Evolutionary conservation across 495 filamentous ascomycete genomes (phyloP).

Genomic region (Trichoderma asperelloides): DNA sequence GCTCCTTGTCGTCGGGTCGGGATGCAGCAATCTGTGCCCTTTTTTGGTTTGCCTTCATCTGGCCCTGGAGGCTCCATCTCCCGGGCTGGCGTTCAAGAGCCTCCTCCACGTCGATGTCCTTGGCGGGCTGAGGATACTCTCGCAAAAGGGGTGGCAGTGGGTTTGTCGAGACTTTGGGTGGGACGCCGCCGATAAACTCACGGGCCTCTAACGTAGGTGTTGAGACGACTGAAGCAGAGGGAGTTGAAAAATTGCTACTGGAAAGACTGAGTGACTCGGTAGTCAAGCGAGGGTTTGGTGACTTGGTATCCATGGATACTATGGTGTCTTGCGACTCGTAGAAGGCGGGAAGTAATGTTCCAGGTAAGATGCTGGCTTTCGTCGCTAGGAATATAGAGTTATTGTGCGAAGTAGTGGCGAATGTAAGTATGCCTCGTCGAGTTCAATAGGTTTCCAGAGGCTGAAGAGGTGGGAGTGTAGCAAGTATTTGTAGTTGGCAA

Average conservation of each 20-base stretch:
- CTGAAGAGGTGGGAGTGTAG: neutral
- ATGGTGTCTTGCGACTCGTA: neutral
- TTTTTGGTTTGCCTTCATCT: slow-evolving; percentile 20
- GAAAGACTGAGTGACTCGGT: neutral
- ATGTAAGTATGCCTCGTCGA: too few relatives aligned
- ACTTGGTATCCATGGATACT: neutral
- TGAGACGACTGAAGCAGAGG: neutral
- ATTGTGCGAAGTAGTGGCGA: too few relatives aligned
- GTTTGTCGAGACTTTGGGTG: slow-evolving; percentile 9
- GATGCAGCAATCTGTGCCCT: neutral
- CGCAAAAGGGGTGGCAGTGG: slow-evolving; percentile 23
- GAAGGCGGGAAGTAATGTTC: neutral
- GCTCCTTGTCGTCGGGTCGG: slow-evolving; percentile 18
- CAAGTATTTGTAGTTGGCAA: neutral
- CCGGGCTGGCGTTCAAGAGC: slow-evolving; percentile 30
- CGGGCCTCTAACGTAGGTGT: neutral
- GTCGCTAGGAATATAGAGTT: neutral
- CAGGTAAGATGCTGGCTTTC: neutral
- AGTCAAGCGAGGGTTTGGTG: neutral
- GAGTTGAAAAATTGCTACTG: neutral
- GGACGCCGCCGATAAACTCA: neutral
- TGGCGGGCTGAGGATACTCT: slow-evolving; percentile 23
- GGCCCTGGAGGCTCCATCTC: slow-evolving; percentile 29
- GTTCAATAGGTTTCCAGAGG: neutral
- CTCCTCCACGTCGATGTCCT: slow-evolving; percentile 29